phyloP scores from a whole-genome alignment of 2,329 filamentous ascomycete genomes.

The Fusarium lateritium region DNA sequence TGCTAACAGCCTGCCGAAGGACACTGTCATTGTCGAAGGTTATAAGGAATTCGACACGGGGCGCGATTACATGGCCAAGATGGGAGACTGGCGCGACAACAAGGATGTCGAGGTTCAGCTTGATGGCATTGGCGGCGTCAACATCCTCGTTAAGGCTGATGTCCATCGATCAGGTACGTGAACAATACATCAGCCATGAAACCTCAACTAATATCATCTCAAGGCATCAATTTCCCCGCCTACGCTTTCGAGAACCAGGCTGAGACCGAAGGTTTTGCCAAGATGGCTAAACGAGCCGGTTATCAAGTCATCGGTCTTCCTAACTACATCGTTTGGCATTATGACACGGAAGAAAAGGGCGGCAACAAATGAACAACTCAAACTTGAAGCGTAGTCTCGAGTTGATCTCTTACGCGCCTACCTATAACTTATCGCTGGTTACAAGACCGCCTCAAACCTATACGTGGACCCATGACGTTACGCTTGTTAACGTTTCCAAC shows the following conservation, averaged over 20 bases:
- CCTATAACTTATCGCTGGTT: slow-evolving; percentile 1
- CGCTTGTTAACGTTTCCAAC: slow-evolving; percentile 42
- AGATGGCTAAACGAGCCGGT: slow-evolving; percentile 97
- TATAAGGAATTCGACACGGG: slow-evolving; percentile 96
- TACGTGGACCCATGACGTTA: slow-evolving; percentile 39
- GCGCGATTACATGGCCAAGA: slow-evolving; percentile 87
- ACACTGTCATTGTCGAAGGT: slow-evolving; percentile 90
- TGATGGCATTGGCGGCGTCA: slow-evolving; percentile 96
- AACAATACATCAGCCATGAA: not conserved
- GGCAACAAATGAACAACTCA: slow-evolving; percentile 73
- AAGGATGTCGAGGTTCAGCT: slow-evolving; percentile 94
- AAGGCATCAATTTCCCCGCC: slow-evolving; percentile 96
- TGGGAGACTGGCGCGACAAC: slow-evolving; percentile 94
- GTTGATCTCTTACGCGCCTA: slow-evolving; percentile 13
- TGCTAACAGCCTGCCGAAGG: slow-evolving; percentile 79
- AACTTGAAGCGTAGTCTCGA: slow-evolving; percentile 9
- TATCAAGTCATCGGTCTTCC: slow-evolving; percentile 93
- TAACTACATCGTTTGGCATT: slow-evolving; percentile 99
- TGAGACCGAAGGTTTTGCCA: slow-evolving; percentile 98
- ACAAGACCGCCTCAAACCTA: slow-evolving; percentile 15
- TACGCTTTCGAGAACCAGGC: slow-evolving; percentile 99
- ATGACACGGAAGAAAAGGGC: slow-evolving; percentile 95
- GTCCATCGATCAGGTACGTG: slow-evolving; percentile 90
- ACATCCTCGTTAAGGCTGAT: slow-evolving; percentile 97
- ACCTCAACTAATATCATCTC: slow-evolving; percentile 43